Evolutionary conservation across 805 yeast genomes (phyloP).

Genomic region (Ogataea degrootiae): DNA sequence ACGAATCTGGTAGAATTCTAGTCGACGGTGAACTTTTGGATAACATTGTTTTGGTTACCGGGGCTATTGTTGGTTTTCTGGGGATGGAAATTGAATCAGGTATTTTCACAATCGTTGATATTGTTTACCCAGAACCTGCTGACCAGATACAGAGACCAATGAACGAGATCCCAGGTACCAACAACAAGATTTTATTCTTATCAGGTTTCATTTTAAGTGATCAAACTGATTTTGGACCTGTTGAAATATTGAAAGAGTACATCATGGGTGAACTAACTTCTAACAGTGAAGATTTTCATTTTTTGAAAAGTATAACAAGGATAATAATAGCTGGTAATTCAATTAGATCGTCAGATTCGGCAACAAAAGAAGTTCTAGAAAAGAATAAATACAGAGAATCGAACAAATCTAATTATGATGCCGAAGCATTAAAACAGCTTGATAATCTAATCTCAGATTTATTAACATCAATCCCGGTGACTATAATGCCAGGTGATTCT

Average conservation of each 20-base stretch:
- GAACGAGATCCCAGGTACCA: constrained; percentile 4
- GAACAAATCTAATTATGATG: constrained; percentile 48
- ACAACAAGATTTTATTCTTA: constrained; percentile 57
- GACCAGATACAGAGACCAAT: constrained; percentile 43
- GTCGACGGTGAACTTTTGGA: constrained; percentile 61
- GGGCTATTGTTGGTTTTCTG: constrained; percentile 77
- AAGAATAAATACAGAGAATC: constrained; percentile 44
- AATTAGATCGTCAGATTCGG: constrained; percentile 17
- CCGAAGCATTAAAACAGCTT: constrained; percentile 46
- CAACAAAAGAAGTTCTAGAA: constrained; percentile 23
- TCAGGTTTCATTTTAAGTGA: constrained; percentile 67
- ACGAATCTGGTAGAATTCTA: constrained; percentile 83
- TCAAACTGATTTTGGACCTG: constrained; percentile 37
- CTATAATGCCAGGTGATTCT: constrained; percentile 75
- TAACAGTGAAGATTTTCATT: constrained; percentile 15
- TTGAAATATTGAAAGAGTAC: constrained; percentile 63
- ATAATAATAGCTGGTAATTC: constrained; percentile 75
- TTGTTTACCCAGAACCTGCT: constrained; percentile 63
- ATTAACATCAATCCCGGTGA: constrained; percentile 57
- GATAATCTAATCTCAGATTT: constrained; percentile 57
- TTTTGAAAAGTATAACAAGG: constrained; percentile 33
- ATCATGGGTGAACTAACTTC: constrained; percentile 59
- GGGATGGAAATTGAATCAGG: constrained; percentile 88
- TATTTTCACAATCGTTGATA: constrained; percentile 75
- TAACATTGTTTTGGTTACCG: constrained; percentile 70